phyloP scores from a whole-genome alignment of 1,284 basidiomycete species.

The Moesziomyces globuligerus region DNA sequence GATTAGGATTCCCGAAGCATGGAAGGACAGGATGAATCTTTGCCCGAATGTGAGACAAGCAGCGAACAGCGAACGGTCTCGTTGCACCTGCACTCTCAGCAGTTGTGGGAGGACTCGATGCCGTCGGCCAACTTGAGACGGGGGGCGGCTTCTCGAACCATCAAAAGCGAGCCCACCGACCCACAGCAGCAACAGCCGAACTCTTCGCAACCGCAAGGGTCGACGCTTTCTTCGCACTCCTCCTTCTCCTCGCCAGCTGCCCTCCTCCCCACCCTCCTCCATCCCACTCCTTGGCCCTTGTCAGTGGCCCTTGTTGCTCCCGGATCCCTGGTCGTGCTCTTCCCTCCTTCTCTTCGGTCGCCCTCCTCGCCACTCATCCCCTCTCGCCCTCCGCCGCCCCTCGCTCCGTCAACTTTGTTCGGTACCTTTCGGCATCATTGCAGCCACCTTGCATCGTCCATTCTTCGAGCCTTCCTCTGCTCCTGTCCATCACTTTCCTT shows the following conservation, averaged over 20 bases:
- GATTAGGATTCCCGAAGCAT: too few species aligned
- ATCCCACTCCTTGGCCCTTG: neutral
- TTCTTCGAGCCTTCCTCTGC: too few species aligned
- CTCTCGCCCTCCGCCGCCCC: neutral
- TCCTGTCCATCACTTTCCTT: neutral
- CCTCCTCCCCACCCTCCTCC: conserved; percentile 1
- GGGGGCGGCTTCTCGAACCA: too few species aligned
- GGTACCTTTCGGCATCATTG: neutral
- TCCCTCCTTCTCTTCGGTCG: neutral
- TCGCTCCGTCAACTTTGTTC: neutral
- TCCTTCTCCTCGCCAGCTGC: neutral
- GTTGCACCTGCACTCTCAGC: too few species aligned
- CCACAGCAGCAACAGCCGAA: neutral
- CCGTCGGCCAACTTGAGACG: too few species aligned
- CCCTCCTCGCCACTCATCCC: neutral
- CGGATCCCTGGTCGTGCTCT: neutral
- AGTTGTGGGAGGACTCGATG: too few species aligned
- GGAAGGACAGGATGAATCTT: too few species aligned
- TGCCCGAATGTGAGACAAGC: too few species aligned
- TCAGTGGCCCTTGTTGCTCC: neutral
- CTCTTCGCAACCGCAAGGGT: conserved; percentile 27
- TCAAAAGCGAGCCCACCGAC: neutral
- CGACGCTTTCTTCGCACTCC: conserved; percentile 8
- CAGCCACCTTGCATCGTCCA: neutral
- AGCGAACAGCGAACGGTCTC: too few species aligned